A percentile compares a stretch with the other conserved stretches of the same genome.
phyloP scores from a whole-genome alignment of 2,329 filamentous ascomycete species.

The Penicillium sp. region DNA sequence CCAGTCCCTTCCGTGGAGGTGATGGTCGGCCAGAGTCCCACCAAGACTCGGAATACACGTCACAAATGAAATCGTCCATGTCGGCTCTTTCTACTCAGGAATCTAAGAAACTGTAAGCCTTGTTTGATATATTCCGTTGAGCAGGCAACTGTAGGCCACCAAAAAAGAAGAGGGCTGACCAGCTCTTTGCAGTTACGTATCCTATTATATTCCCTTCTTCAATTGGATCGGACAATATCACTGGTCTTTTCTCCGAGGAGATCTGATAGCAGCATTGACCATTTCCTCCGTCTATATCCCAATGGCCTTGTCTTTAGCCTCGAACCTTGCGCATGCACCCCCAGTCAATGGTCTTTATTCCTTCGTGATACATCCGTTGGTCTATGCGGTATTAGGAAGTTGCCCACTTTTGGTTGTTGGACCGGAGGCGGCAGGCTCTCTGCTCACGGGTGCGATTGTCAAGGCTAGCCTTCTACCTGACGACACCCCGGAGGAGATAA shows the following conservation, averaged over 20 bases:
- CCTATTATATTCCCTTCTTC: constrained; percentile 89
- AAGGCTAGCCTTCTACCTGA: constrained; percentile 73
- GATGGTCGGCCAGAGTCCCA: constrained; percentile 44
- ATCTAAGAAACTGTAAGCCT: constrained; percentile 68
- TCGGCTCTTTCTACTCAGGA: constrained; percentile 73
- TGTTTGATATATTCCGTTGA: not conserved
- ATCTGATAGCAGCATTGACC: constrained; percentile 86
- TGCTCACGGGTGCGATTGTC: constrained; percentile 85
- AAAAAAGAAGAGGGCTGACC: not conserved
- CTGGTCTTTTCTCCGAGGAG: constrained; percentile 77
- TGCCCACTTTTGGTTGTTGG: constrained; percentile 93
- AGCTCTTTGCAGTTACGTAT: constrained; percentile 66
- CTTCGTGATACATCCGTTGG: constrained; percentile 86
- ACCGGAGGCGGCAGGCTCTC: constrained; percentile 88
- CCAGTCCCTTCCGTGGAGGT: constrained; percentile 28
- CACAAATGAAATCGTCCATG: constrained; percentile 70
- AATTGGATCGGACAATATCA: constrained; percentile 90
- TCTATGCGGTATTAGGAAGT: constrained; percentile 89
- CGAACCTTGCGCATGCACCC: constrained; percentile 88
- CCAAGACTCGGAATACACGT: constrained; percentile 64
- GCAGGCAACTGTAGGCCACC: constrained; percentile 2
- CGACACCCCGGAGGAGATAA: constrained; percentile 63
- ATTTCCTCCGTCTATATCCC: constrained; percentile 98
- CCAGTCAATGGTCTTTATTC: constrained; percentile 92
- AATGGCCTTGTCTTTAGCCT: constrained; percentile 90